Percentiles rank a stretch among this genome's conserved stretches.
Conservation (phyloP, 1,284 basidiomycete species). For the Inonotus hispidus region DNA sequence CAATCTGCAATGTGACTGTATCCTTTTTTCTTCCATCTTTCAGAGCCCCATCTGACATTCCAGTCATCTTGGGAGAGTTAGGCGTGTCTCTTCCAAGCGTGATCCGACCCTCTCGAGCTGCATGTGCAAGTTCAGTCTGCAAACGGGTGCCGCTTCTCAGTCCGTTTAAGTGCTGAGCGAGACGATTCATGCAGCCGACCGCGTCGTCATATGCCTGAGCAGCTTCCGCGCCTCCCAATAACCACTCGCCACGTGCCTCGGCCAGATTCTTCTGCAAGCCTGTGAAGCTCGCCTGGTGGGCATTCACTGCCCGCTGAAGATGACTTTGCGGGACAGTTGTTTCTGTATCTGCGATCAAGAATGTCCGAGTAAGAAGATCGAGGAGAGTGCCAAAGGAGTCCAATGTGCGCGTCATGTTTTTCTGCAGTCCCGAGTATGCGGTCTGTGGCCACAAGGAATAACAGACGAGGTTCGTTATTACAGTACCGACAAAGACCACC, state of each 20-base stretch:
- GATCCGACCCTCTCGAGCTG: slow-evolving; percentile 52
- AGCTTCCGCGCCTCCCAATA: slow-evolving; percentile 39
- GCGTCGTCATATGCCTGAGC: slow-evolving; percentile 76
- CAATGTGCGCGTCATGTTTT: slow-evolving; percentile 79
- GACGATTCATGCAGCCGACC: slow-evolving; percentile 74
- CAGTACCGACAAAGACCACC: slow-evolving; percentile 73
- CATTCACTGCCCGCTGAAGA: slow-evolving; percentile 69
- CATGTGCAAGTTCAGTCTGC: slow-evolving; percentile 75
- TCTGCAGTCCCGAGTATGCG: slow-evolving; percentile 79
- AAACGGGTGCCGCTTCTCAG: slow-evolving; percentile 77
- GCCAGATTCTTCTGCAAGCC: slow-evolving; percentile 76
- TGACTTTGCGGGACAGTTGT: slow-evolving; percentile 48
- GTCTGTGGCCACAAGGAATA: slow-evolving; percentile 79
- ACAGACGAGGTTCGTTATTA: slow-evolving; percentile 81
- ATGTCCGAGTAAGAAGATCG: slow-evolving; percentile 73
- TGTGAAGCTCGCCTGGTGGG: slow-evolving; percentile 84
- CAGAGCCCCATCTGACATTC: slow-evolving; percentile 24
- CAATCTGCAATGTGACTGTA: slow-evolving; percentile 52
- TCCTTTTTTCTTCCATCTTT: slow-evolving; percentile 33
- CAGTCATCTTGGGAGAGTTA: slow-evolving; percentile 15
- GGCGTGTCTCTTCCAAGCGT: slow-evolving; percentile 27
- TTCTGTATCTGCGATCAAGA: slow-evolving; percentile 48
- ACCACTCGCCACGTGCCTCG: slow-evolving; percentile 83
- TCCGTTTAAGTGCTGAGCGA: slow-evolving; percentile 89
- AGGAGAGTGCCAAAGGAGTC: slow-evolving; percentile 85